phyloP scores from a whole-genome alignment of 129 eudicot species.

The Sambucus nigra region DNA sequence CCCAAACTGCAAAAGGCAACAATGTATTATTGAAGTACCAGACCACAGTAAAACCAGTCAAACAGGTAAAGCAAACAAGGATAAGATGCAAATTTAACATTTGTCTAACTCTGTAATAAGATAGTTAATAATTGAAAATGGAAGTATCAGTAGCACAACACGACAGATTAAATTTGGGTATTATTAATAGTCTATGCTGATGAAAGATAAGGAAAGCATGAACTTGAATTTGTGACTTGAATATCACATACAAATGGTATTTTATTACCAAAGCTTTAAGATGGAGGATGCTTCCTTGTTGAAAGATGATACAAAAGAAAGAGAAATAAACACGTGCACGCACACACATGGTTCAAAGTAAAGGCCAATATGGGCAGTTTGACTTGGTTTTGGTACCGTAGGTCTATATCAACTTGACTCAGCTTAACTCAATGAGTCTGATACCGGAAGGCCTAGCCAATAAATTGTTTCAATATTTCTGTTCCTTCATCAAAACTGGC shows the following conservation, averaged over 20 bases:
- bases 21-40: not conserved
- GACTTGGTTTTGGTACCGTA: no score
- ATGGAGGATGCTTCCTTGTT: not conserved
- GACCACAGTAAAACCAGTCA: not conserved
- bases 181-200: not conserved
- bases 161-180: not conserved
- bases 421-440: no score
- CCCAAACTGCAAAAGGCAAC: conserved; percentile 72
- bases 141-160: conserved; percentile 1
- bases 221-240: conserved; percentile 1
- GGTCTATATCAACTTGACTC: no score
- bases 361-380: no score
- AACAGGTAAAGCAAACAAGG: not conserved
- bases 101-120: not conserved
- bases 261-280: not conserved
- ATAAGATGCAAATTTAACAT: not conserved
- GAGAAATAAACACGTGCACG: conserved; percentile 1
- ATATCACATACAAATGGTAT: not conserved
- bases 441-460: no score
- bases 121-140: not conserved
- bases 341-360: not conserved
- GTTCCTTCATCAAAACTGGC: no score
- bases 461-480: no score
- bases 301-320: not conserved
- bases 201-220: not conserved